A percentile compares a stretch with the other conserved stretches of the same genome.
Evolutionary conservation across 805 yeast genomes (phyloP).

Genomic region (Saccharomyces eubayanus): DNA sequence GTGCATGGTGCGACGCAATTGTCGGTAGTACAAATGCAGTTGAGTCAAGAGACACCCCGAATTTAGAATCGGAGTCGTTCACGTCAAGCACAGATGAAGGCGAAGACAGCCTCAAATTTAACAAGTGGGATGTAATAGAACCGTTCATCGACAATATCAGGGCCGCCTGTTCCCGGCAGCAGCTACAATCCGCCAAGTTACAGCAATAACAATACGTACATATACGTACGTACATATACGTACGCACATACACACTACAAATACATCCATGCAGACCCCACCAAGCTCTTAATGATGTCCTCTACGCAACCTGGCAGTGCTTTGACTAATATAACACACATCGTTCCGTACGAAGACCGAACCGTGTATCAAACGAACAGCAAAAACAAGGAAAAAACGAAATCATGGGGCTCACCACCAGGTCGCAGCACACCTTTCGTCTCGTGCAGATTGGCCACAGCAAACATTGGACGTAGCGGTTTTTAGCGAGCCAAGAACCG

Average conservation of each 20-base stretch:
- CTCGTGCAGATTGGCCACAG: background rate
- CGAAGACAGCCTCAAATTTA: background rate
- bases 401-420: background rate
- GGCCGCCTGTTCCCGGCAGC: background rate
- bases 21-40: background rate
- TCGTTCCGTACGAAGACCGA: background rate
- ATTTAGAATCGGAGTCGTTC: background rate
- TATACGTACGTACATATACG: background rate
- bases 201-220: background rate
- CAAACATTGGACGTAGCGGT: background rate
- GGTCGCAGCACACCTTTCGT: background rate
- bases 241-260: background rate
- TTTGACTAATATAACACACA: background rate
- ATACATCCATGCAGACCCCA: background rate
- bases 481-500: background rate
- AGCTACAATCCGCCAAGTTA: background rate
- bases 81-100: background rate
- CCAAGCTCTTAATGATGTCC: background rate
- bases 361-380: background rate
- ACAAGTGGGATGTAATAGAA: background rate
- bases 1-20: background rate
- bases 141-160: background rate
- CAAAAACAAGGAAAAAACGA: background rate
- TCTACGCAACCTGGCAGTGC: background rate
- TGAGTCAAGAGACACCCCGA: background rate